Base-by-base conservation (phyloP, 2,329 filamentous ascomycete genomes). In the Neocucurbitaria cava region DNA sequence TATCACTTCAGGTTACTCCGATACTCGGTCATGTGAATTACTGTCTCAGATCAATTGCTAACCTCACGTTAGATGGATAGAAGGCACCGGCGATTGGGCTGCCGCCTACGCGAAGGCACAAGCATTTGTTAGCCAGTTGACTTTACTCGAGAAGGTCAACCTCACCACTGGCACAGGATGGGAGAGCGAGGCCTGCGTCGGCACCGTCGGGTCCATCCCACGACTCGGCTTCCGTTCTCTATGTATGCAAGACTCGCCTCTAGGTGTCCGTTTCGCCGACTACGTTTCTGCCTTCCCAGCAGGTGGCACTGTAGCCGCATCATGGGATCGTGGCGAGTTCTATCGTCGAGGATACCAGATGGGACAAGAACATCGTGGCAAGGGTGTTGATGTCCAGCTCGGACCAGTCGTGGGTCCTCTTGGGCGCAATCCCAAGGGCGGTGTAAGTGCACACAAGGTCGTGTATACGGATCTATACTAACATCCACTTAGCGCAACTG, bases 91-190 rank as follows among this genome's bases (percentile, higher is more conserved):
- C 13, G 72, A 70, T 40, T 96, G 92, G 92, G 82, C 85, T 49
- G 84, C 86, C 6, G 91, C 92, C 35, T 93, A 96, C 65, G 79
- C 77, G 18, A 88, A 89, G 74, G 93, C 93, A 1, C 86, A 85
- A 63, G 85, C 82, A 2, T 94, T 96, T 68, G 92, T 97, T 41
- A 89, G 89, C 9, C 87, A 92, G 72, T 78, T 96, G 77, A 96
- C 92, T 0, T 82, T 96, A 31, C 72, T 87, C 10, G 93, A 97
- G 76, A 97, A 96, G 79, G 92, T 98, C 76, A 98, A 98, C 75
- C 75, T 99, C 61, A 98, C 94, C 2, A 97, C 93, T 0, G 94
- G 94, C 74, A 85, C 89, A 60, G 92, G 92, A 85, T 94, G 78
- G 75, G 87, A 64, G 36, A 69, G 70, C 39, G 70, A 73, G 46